These are phyloP conservation scores for Copromyces sp. DNA, from an alignment of 495 filamentous ascomycete genomes.

Conservation along the genomic window DNA sequence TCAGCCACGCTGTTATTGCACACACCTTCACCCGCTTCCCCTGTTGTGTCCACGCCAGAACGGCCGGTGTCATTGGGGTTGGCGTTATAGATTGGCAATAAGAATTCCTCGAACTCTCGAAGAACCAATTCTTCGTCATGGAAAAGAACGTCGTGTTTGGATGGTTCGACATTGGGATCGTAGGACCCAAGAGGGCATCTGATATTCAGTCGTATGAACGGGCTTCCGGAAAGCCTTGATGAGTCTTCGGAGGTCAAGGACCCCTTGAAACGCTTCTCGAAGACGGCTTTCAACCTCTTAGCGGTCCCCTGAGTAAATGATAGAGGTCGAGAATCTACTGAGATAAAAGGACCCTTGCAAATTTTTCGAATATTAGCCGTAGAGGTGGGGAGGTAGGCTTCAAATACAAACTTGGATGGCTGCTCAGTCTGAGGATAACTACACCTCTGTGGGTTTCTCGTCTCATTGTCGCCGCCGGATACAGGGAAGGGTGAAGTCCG, in stretches of 20 bases:
- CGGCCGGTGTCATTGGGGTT: background rate
- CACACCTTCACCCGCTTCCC: background rate
- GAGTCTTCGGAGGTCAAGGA: background rate
- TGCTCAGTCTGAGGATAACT: background rate
- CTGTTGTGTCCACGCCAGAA: background rate
- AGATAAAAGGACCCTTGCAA: slow-evolving; percentile 55
- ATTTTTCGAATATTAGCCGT: slow-evolving; percentile 44
- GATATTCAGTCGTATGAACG: slow-evolving; percentile 68
- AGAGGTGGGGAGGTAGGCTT: slow-evolving; percentile 50
- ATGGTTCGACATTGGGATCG: slow-evolving; percentile 82
- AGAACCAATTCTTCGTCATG: slow-evolving; percentile 44
- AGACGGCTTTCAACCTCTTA: slow-evolving; percentile 50
- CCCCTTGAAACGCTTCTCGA: slow-evolving; percentile 13
- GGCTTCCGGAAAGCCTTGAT: slow-evolving; percentile 37
- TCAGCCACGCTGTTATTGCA: background rate
- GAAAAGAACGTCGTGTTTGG: slow-evolving; percentile 85
- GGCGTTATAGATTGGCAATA: slow-evolving; percentile 27
- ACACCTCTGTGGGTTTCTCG: background rate
- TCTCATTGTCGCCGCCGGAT: background rate
- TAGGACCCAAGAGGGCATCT: slow-evolving; percentile 61
- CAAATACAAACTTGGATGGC: slow-evolving; percentile 20
- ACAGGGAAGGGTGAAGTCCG: slow-evolving; percentile 10
- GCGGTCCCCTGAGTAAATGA: slow-evolving; percentile 50
- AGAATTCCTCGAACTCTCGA: slow-evolving; percentile 43
- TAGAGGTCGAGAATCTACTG: slow-evolving; percentile 69